Evolutionary conservation across 2,329 filamentous ascomycete species (phyloP).

Genomic region (Sordariomycetes sp.): DNA sequence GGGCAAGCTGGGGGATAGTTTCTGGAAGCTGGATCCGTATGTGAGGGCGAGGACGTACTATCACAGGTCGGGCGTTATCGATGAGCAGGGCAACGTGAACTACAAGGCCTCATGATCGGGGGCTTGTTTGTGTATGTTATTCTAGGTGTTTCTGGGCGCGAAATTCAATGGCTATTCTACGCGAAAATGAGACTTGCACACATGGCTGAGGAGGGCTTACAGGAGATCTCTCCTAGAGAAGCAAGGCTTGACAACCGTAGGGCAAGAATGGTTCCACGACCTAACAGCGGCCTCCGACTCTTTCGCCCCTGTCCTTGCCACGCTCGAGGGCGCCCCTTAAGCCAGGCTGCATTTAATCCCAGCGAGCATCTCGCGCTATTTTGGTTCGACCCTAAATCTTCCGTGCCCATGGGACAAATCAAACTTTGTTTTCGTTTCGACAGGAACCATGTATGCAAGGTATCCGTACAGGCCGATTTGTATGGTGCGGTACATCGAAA

Average conservation of each 20-base stretch:
- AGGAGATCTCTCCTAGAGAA: background rate
- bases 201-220: background rate
- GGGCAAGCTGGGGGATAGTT: constrained; percentile 52
- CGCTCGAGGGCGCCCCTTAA: background rate
- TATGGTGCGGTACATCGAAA: background rate
- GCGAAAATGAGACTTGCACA: background rate
- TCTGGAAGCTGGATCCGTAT: constrained; percentile 87
- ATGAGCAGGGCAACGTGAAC: constrained; percentile 11
- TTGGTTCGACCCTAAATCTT: background rate
- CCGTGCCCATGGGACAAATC: background rate
- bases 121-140: background rate
- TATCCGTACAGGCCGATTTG: background rate
- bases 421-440: background rate
- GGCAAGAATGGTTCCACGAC: too few species aligned
- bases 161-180: background rate
- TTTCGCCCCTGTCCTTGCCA: background rate
- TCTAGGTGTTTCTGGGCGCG: background rate
- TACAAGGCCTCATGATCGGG: background rate
- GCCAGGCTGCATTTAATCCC: background rate
- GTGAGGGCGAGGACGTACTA: constrained; percentile 71
- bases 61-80: constrained; percentile 67
- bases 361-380: background rate
- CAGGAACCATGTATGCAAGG: too few species aligned
- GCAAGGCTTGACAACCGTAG: background rate
- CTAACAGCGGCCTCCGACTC: background rate